Evolutionary conservation across 345 rosid genomes (phyloP).

Genomic region (Diplotaxis tenuifolia): DNA sequence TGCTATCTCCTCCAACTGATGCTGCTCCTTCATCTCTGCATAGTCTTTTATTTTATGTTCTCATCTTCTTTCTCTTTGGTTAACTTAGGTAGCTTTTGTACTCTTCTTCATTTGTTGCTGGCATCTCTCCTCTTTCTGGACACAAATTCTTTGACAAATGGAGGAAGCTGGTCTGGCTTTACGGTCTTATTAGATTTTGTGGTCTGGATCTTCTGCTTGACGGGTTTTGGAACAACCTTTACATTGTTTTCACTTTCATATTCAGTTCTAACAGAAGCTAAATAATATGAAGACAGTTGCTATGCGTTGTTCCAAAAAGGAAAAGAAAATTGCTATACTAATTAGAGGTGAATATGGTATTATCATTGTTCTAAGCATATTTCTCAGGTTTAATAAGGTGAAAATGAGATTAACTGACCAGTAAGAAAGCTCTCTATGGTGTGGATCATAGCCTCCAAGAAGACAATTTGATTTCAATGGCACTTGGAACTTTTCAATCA

Average conservation of each 20-base stretch:
- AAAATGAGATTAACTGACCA: background rate
- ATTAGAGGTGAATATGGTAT: background rate
- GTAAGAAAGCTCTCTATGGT: background rate
- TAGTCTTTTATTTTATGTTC: conserved; percentile 51
- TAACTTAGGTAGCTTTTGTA: conserved; percentile 49
- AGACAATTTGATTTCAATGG: background rate
- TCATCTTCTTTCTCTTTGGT: conserved; percentile 66
- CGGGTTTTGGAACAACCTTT: conserved; percentile 32
- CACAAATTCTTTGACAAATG: conserved; percentile 29
- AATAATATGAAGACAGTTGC: background rate
- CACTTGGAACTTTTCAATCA: no score
- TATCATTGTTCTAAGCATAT: background rate
- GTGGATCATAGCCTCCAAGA: background rate
- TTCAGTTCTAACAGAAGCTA: background rate
- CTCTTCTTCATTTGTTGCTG: conserved; percentile 31
- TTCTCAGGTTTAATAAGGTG: background rate
- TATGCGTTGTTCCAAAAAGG: background rate
- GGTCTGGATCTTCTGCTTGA: conserved; percentile 44
- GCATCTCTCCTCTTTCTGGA: conserved; percentile 44
- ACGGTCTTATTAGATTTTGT: conserved; percentile 39
- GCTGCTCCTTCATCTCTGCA: conserved; percentile 65
- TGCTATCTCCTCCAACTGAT: conserved; percentile 62
- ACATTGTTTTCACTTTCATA: conserved; percentile 38
- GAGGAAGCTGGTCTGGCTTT: conserved; percentile 38
- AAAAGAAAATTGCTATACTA: background rate